These are phyloP conservation scores for Mortierella sp. DNA, from an alignment of 371 early-diverging fungal genomes.

Conservation along the genomic window DNA sequence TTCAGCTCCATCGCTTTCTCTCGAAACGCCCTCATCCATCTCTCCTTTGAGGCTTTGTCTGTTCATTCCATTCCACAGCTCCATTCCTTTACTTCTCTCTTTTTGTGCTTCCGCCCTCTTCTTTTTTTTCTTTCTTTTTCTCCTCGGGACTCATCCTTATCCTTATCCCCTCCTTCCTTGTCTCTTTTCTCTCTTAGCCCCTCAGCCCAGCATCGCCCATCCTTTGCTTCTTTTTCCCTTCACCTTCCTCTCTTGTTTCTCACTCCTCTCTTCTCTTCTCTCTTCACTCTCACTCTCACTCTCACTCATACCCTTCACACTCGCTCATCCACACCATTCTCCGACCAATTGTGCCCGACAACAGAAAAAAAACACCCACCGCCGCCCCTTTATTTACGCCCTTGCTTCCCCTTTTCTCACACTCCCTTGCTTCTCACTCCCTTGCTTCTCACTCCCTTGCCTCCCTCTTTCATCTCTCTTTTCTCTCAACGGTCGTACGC, in stretches of 20 bases:
- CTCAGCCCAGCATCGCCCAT: conserved; percentile 14
- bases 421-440: background rate
- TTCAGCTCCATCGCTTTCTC: background rate
- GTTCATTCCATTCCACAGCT: background rate
- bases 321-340: no score
- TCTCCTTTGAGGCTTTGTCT: background rate
- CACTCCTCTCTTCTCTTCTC: background rate
- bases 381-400: background rate
- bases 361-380: background rate
- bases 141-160: conserved; percentile 6
- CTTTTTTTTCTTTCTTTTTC: background rate
- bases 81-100: conserved; percentile 3
- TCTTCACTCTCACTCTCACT: background rate
- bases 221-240: background rate
- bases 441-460: no score
- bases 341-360: background rate
- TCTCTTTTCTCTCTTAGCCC: background rate
- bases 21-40: background rate
- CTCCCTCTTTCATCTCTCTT: background rate
- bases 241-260: background rate
- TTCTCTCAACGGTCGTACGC: background rate
- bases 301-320: background rate
- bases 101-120: conserved; percentile 7
- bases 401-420: background rate
- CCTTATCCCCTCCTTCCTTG: background rate